Evolutionary conservation across 768 basidiomycete species (phyloP).

Genomic region (Trametes meyenii): DNA sequence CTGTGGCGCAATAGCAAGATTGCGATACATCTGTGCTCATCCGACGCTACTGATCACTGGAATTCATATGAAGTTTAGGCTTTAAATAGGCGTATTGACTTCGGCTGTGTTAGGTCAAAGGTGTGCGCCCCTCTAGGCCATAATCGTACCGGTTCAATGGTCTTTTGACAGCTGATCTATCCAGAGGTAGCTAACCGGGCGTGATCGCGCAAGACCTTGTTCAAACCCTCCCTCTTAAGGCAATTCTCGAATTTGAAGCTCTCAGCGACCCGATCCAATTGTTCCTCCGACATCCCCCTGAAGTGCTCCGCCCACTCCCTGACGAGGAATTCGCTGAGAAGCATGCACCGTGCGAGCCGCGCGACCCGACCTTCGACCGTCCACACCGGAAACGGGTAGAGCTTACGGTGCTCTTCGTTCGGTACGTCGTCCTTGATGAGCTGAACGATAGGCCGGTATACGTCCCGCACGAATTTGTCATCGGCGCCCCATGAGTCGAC

Average conservation of each 20-base stretch:
- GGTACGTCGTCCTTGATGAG: slow-evolving; percentile 61
- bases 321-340: slow-evolving; percentile 70
- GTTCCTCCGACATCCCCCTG: slow-evolving; percentile 52
- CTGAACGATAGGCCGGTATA: slow-evolving; percentile 69
- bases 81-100: too few relatives aligned
- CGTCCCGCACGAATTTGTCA: slow-evolving; percentile 52
- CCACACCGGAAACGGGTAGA: slow-evolving; percentile 70
- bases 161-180: neutral
- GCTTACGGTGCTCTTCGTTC: slow-evolving; percentile 43
- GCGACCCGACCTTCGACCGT: slow-evolving; percentile 56
- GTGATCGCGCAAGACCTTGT: slow-evolving; percentile 32
- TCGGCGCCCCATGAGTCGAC: slow-evolving; percentile 82
- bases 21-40: too few relatives aligned
- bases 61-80: too few relatives aligned
- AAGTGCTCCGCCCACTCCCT: slow-evolving; percentile 78
- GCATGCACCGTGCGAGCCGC: slow-evolving; percentile 62
- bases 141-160: too few relatives aligned
- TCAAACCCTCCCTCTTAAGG: slow-evolving; percentile 61
- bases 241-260: slow-evolving; percentile 77
- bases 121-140: too few relatives aligned
- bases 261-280: slow-evolving; percentile 70
- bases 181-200: slow-evolving; percentile 16
- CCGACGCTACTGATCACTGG: too few relatives aligned
- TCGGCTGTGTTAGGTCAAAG: too few relatives aligned
- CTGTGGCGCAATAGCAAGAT: too few relatives aligned